Percentiles rank a stretch among this genome's conserved stretches.
phyloP scores from a whole-genome alignment of 1,284 basidiomycete genomes.

The Porogramme epimiltina region DNA sequence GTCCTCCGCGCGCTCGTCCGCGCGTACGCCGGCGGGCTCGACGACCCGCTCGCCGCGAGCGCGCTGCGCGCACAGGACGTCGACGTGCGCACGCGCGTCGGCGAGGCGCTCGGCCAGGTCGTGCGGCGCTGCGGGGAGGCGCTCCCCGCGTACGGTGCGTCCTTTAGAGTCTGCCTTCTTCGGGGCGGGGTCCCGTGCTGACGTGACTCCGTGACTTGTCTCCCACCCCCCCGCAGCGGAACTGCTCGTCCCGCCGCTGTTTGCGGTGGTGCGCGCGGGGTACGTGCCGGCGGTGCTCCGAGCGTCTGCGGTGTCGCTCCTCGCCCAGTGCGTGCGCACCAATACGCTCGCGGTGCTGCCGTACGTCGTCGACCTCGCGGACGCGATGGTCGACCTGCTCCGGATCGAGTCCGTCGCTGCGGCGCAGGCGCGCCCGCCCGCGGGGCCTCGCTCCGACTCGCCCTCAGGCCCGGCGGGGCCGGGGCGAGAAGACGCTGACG shows the following conservation, averaged over 20 bases:
- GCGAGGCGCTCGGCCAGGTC: constrained; percentile 85
- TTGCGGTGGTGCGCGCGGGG: constrained; percentile 56
- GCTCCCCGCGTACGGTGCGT: constrained; percentile 70
- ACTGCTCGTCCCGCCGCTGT: constrained; percentile 71
- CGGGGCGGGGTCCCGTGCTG: not conserved
- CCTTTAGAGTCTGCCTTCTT: not conserved
- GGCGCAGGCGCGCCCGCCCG: constrained; percentile 8
- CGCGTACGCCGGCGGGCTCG: constrained; percentile 60
- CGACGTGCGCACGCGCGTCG: constrained; percentile 80
- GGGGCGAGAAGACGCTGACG: too few relatives aligned
- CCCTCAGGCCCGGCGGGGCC: constrained; percentile 1
- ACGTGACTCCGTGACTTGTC: not conserved
- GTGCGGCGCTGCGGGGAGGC: constrained; percentile 76
- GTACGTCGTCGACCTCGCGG: constrained; percentile 63
- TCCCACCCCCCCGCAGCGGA: constrained; percentile 50
- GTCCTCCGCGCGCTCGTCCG: constrained; percentile 68
- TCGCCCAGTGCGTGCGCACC: constrained; percentile 73
- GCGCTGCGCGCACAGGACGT: constrained; percentile 67
- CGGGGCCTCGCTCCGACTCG: not conserved
- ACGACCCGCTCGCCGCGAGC: constrained; percentile 43
- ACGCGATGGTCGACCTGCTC: constrained; percentile 76
- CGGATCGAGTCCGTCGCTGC: constrained; percentile 67
- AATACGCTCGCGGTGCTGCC: constrained; percentile 62
- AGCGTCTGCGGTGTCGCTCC: constrained; percentile 81
- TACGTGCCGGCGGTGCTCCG: constrained; percentile 74